Base-by-base conservation (phyloP, 192 early-diverging fungal species). In the Linnemannia exigua region DNA sequence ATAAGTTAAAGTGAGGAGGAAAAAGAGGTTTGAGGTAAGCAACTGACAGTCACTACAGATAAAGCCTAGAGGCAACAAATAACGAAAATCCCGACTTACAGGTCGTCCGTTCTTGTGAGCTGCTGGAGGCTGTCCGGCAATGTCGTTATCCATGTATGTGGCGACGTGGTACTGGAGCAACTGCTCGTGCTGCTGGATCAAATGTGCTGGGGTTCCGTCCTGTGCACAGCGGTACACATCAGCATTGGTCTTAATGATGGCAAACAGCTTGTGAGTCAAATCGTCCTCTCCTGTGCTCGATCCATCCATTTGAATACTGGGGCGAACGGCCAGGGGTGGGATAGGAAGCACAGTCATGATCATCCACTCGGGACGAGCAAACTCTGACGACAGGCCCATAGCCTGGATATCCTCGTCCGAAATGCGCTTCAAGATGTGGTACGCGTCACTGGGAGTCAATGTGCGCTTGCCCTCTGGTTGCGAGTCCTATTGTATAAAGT, bases 291-390 rank as follows among this genome's bases (percentile, higher is more conserved):
- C 93, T 67, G 92, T 90, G 76, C 94, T 92, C 3, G 93, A 93
- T 63, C 97, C 97, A 71, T 98, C 97, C 94, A 97, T 96, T 79
- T 94, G 93, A 85, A 99, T 96, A 82, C 97, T 97, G 25, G 99
- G 99, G 58, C 99, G 96, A 36, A 99, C 99, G 9, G 97, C 91
- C 90, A 97, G 96, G 1, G 99, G 99, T 50, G 99, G 97, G 12
- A 99, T 97, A 22, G 98, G 96, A 77, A 99, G 90, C 22, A 97
- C 95, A 9, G 97, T 95, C 72, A 98, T 91, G 71, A 99, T 91
- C 97, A 99, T 98, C 98, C 98, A 99, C 88, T 99, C 98, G 15
- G 98, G 98, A 20, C 98, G 93, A 20, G 98, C 98, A 90, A 91
- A 99, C 76, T 97, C 92, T 38, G 95, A 93, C 72, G 94, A 94